phyloP scores from a whole-genome alignment of 2,329 filamentous ascomycete species.

The Paracoccidioides lutzii region DNA sequence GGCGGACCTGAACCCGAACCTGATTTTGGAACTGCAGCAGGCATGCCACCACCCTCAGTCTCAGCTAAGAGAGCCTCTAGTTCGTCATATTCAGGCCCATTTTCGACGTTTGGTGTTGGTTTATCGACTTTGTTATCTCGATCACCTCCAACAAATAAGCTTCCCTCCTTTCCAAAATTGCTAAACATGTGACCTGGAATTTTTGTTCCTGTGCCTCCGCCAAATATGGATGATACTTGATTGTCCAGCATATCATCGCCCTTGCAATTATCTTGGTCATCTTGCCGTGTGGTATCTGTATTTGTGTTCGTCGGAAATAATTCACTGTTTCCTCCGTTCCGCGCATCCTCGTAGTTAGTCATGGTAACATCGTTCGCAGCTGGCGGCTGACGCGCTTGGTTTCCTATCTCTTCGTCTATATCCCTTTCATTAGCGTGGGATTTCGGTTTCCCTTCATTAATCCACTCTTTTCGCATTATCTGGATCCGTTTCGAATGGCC shows the following conservation, averaged over 20 bases:
- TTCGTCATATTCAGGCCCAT: not conserved
- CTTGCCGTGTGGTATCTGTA: not conserved
- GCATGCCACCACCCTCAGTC: not conserved
- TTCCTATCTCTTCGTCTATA: constrained; percentile 1
- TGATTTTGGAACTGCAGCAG: not conserved
- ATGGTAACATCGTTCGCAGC: not conserved
- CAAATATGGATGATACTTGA: constrained; percentile 7
- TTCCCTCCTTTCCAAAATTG: not conserved
- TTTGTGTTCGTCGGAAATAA: not conserved
- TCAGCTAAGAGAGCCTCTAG: constrained; percentile 3
- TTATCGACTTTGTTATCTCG: not conserved
- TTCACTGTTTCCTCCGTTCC: not conserved
- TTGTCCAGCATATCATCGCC: not conserved
- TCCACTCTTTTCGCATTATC: constrained; percentile 65
- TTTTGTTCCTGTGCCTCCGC: not conserved
- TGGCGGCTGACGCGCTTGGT: not conserved
- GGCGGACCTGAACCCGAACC: not conserved
- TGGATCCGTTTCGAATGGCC: constrained; percentile 74
- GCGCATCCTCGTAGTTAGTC: not conserved
- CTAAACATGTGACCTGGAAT: constrained; percentile 14
- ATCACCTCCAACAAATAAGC: not conserved
- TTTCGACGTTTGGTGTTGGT: not conserved
- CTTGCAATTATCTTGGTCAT: not conserved
- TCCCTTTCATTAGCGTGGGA: not conserved
- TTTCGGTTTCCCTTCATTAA: constrained; percentile 50